Percentiles rank a stretch among this genome's conserved stretches.
Evolutionary conservation across 495 filamentous ascomycete genomes (phyloP).

Genomic region (Penicillium nucicola): DNA sequence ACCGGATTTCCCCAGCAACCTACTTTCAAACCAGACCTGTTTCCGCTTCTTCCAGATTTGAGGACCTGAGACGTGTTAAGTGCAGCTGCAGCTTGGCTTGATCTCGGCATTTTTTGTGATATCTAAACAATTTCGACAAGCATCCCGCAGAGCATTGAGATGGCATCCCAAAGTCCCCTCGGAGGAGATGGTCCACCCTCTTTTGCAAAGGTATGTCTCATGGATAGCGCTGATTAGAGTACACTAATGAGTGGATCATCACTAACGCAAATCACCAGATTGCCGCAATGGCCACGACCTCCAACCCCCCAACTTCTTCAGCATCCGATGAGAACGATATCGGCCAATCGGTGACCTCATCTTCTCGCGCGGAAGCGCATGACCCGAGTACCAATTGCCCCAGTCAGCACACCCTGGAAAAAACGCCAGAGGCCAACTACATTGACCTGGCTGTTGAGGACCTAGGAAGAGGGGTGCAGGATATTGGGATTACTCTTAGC

Average conservation of each 20-base stretch:
- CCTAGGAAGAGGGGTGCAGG: slow-evolving; percentile 35
- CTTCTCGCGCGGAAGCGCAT: slow-evolving; percentile 17
- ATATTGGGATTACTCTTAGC: slow-evolving; percentile 28
- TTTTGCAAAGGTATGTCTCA: slow-evolving; percentile 42
- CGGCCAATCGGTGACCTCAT: slow-evolving; percentile 17
- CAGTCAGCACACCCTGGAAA: slow-evolving; percentile 16
- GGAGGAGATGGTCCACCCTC: slow-evolving; percentile 36
- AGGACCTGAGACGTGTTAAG: slow-evolving; percentile 20
- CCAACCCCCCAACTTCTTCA: slow-evolving; percentile 24
- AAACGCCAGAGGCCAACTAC: slow-evolving; percentile 12
- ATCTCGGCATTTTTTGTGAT: slow-evolving; percentile 14
- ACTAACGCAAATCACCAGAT: slow-evolving; percentile 27
- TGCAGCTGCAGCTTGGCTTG: slow-evolving; percentile 18
- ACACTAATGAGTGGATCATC: neutral
- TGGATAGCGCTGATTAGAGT: neutral
- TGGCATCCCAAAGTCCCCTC: slow-evolving; percentile 35
- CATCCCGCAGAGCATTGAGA: slow-evolving; percentile 20
- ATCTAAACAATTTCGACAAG: slow-evolving; percentile 15
- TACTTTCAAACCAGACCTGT: slow-evolving; percentile 32
- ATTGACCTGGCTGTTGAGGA: slow-evolving; percentile 29
- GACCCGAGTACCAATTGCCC: slow-evolving; percentile 16
- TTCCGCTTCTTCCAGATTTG: slow-evolving; percentile 20
- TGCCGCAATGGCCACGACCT: slow-evolving; percentile 40
- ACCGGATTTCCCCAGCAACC: slow-evolving; percentile 42
- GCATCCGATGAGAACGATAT: slow-evolving; percentile 24